Conservation (phyloP, 1,139 yeast species). For the Oligophagozyma castellii region DNA sequence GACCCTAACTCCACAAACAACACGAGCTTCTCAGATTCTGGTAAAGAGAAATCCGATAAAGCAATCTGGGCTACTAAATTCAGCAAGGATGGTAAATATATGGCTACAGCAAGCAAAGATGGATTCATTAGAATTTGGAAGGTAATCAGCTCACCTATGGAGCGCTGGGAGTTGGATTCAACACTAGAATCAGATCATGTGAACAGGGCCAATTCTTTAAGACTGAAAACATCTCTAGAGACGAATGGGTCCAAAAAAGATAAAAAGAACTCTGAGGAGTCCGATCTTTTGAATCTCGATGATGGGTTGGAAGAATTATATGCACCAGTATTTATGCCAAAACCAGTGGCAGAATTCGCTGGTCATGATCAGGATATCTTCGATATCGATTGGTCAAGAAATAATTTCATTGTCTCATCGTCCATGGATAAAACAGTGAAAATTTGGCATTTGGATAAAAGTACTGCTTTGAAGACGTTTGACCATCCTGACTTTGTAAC, state of each 20-base stretch:
- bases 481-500: conserved; percentile 74
- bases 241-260: no score
- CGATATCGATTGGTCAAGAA: conserved; percentile 78
- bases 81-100: conserved; percentile 62
- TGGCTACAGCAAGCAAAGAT: conserved; percentile 77
- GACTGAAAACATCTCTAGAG: neutral
- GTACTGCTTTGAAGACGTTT: conserved; percentile 49
- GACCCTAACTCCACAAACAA: conserved; percentile 1
- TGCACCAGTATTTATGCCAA: conserved; percentile 74
- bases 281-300: conserved; percentile 2
- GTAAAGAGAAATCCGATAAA: neutral
- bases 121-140: conserved; percentile 44
- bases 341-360: conserved; percentile 44
- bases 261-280: conserved; percentile 1
- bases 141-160: conserved; percentile 58
- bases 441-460: conserved; percentile 73
- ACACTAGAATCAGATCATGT: conserved; percentile 5
- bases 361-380: conserved; percentile 64
- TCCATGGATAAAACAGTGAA: conserved; percentile 78
- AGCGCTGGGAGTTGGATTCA: conserved; percentile 33
- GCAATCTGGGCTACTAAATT: conserved; percentile 28
- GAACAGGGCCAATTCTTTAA: neutral
- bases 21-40: neutral
- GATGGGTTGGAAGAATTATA: conserved; percentile 16
- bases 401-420: conserved; percentile 65